phyloP scores from a whole-genome alignment of 441 rosid species.

The Euphorbia celastroides region DNA sequence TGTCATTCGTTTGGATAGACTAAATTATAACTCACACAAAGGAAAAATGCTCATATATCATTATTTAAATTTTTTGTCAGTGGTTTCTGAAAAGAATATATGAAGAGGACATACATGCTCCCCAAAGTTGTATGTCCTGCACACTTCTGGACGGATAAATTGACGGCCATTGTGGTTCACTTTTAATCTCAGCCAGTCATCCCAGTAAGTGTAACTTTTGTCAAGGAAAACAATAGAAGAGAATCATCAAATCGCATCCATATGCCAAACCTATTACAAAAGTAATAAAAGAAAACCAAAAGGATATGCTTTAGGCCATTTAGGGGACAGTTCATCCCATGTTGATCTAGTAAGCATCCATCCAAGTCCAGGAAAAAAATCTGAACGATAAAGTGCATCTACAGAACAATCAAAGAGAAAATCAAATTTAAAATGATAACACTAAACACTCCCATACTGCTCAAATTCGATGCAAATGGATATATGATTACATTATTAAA shows the following conservation, averaged over 20 bases:
- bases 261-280: slow-evolving; percentile 16
- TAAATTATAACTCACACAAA: background rate
- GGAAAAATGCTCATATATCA: slow-evolving; percentile 2
- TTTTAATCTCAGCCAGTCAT: slow-evolving; percentile 95
- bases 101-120: slow-evolving; percentile 66
- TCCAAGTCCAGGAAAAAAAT: slow-evolving; percentile 98
- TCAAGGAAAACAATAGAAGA: slow-evolving; percentile 46
- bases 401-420: slow-evolving; percentile 28
- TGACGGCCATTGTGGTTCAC: slow-evolving; percentile 87
- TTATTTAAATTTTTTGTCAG: background rate
- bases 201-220: slow-evolving; percentile 89
- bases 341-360: slow-evolving; percentile 85
- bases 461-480: background rate
- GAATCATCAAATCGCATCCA: slow-evolving; percentile 8
- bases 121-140: slow-evolving; percentile 98
- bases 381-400: slow-evolving; percentile 89
- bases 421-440: too few species aligned
- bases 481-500: slow-evolving; percentile 5
- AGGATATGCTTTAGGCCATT: slow-evolving; percentile 99
- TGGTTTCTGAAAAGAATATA: background rate
- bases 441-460: slow-evolving; percentile 1
- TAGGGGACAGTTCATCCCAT: slow-evolving; percentile 97
- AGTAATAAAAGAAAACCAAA: slow-evolving; percentile 17
- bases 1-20: background rate
- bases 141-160: slow-evolving; percentile 90